Conservation (phyloP, 2,329 filamentous ascomycete species). For the Cladosporium sp. region DNA sequence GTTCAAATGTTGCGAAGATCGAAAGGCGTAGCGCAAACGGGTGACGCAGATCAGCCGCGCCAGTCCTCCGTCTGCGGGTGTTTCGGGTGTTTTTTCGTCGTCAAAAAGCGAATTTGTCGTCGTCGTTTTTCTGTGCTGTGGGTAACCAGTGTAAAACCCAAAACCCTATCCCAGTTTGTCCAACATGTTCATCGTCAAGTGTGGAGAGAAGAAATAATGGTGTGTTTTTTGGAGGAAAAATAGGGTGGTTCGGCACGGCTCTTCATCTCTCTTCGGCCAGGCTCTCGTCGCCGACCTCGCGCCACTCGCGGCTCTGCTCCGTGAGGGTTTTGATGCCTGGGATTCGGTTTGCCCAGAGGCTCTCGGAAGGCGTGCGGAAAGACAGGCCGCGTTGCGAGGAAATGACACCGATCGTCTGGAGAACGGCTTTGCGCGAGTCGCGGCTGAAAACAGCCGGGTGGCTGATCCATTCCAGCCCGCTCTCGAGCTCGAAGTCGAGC, state of each 20-base stretch:
- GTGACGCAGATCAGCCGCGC: not conserved
- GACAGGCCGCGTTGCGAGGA: constrained; percentile 92
- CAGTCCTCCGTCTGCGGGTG: not conserved
- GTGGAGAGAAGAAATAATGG: not conserved
- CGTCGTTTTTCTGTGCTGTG: constrained; percentile 5
- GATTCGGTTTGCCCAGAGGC: constrained; percentile 83
- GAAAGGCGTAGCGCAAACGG: not conserved
- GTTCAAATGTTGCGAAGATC: not conserved
- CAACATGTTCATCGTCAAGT: not conserved
- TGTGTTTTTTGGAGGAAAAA: not conserved
- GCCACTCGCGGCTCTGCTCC: constrained; percentile 85
- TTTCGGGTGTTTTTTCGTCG: not conserved
- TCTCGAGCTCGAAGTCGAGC: constrained; percentile 86
- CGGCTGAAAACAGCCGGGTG: constrained; percentile 93
- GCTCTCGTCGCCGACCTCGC: constrained; percentile 67
- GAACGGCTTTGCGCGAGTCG: constrained; percentile 90
- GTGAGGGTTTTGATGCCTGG: constrained; percentile 77
- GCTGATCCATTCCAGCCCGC: constrained; percentile 93
- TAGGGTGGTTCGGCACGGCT: not conserved
- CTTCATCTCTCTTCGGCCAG: constrained; percentile 26
- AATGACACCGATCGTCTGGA: constrained; percentile 96
- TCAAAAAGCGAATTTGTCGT: not conserved
- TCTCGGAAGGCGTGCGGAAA: constrained; percentile 85
- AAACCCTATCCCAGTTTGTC: not conserved
- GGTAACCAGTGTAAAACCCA: not conserved